Percentiles rank a stretch among this genome's conserved stretches.
Conservation (phyloP, 23 red algal species). For the Gracilaria vermiculophylla region DNA sequence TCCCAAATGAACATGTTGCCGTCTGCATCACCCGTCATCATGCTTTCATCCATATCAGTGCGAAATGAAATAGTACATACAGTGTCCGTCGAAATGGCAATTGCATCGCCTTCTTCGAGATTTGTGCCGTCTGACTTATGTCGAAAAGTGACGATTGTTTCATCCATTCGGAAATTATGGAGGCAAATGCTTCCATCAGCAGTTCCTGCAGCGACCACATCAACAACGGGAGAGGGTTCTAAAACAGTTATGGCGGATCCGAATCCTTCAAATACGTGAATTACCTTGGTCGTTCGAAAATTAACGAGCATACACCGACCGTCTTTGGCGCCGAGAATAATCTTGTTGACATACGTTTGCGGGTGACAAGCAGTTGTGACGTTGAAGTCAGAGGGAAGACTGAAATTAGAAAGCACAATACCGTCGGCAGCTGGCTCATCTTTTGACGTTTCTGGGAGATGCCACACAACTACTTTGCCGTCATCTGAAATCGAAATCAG, state of each 20-base stretch:
- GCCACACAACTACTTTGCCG: conserved; percentile 43
- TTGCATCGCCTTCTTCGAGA: background rate
- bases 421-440: background rate
- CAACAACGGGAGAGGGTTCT: conserved; percentile 77
- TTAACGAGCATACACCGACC: conserved; percentile 78
- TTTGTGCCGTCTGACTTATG: conserved; percentile 1
- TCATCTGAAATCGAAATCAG: conserved; percentile 44
- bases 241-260: conserved; percentile 46
- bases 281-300: conserved; percentile 49
- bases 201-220: conserved; percentile 88
- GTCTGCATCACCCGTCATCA: conserved; percentile 56
- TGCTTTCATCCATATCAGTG: conserved; percentile 65
- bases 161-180: conserved; percentile 68
- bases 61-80: conserved; percentile 79
- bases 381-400: conserved; percentile 33
- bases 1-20: conserved; percentile 86
- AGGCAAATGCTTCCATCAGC: conserved; percentile 63
- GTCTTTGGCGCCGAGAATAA: conserved; percentile 71
- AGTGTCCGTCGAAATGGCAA: background rate
- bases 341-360: conserved; percentile 85
- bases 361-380: conserved; percentile 62
- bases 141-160: conserved; percentile 52
- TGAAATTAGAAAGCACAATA: conserved; percentile 31
- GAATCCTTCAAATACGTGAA: conserved; percentile 70
- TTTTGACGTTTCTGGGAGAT: conserved; percentile 35